Conservation (phyloP, 2,329 filamentous ascomycete genomes). For the Calonectria hawksworthii region DNA sequence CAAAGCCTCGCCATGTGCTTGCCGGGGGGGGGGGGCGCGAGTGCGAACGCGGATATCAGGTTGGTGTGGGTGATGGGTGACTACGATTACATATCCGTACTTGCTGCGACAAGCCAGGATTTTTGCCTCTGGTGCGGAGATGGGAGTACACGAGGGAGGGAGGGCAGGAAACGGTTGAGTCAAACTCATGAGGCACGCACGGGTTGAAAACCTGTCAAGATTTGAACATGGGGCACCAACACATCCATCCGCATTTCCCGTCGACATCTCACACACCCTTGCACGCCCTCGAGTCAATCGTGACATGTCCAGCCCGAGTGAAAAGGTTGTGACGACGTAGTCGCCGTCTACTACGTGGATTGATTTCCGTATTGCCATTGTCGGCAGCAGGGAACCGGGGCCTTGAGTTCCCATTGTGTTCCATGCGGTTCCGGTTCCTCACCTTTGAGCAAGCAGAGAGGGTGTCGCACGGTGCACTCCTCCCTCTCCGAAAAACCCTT, state of each 20-base stretch:
- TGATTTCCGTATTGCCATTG: constrained; percentile 29
- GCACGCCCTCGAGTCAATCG: constrained; percentile 43
- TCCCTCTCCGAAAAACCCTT: constrained; percentile 28
- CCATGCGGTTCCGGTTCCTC: constrained; percentile 21
- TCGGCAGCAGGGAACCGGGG: constrained; percentile 25
- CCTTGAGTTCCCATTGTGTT: constrained; percentile 16
- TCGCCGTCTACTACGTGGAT: constrained; percentile 23
- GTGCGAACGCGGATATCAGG: neutral
- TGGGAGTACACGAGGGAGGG: constrained; percentile 12
- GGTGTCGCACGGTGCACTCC: constrained; percentile 29
- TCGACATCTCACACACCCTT: constrained; percentile 43
- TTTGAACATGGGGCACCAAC: constrained; percentile 42
- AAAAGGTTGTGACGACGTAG: constrained; percentile 22
- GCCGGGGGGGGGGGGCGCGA: neutral
- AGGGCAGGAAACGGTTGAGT: constrained; percentile 21
- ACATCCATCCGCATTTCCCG: constrained; percentile 49
- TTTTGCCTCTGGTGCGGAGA: constrained; percentile 5
- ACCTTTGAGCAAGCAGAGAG: constrained; percentile 20
- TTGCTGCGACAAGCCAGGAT: constrained; percentile 7
- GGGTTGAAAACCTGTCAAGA: constrained; percentile 31
- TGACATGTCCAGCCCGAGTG: constrained; percentile 24
- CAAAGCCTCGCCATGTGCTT: constrained; percentile 13
- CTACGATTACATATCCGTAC: neutral
- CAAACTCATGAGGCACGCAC: constrained; percentile 18
- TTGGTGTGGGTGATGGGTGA: neutral